Evolutionary conservation across 78 protist species (phyloP).

Genomic region (Protostelium mycophagum): DNA sequence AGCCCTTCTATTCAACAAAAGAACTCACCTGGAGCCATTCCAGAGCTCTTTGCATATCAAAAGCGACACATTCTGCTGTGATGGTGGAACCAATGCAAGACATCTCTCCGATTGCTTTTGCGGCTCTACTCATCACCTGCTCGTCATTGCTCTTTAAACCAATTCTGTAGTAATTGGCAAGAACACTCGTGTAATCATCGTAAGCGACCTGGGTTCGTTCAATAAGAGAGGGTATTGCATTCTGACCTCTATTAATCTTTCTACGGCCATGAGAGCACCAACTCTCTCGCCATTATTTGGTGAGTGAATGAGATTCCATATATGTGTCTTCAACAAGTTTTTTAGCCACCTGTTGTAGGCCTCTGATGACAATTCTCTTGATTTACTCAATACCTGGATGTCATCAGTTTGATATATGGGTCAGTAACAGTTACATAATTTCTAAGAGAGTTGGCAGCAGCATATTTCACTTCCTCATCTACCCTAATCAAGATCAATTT

Average conservation of each 20-base stretch:
- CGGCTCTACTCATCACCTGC: constrained; percentile 39
- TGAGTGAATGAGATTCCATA: neutral
- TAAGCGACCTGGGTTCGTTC: neutral
- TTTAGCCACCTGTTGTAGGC: neutral
- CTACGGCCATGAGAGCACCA: constrained; percentile 59
- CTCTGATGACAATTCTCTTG: neutral
- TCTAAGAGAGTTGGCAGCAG: neutral
- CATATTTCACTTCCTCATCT: neutral
- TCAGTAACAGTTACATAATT: neutral
- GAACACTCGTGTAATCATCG: constrained; percentile 33
- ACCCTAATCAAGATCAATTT: neutral
- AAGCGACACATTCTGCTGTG: constrained; percentile 55
- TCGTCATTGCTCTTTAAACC: constrained; percentile 32
- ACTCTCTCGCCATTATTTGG: constrained; percentile 18
- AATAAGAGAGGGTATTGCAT: constrained; percentile 4
- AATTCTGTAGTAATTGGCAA: constrained; percentile 40
- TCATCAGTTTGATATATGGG: neutral
- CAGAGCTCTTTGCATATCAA: constrained; percentile 44
- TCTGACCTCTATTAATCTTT: constrained; percentile 46
- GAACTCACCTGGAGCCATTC: constrained; percentile 28
- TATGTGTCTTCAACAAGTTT: neutral
- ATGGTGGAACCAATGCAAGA: constrained; percentile 50
- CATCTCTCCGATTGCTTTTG: constrained; percentile 43
- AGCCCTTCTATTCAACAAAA: no score
- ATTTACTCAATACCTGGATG: neutral